Conservation (phyloP, 345 rosid genomes). For the Barbarea vulgaris region DNA sequence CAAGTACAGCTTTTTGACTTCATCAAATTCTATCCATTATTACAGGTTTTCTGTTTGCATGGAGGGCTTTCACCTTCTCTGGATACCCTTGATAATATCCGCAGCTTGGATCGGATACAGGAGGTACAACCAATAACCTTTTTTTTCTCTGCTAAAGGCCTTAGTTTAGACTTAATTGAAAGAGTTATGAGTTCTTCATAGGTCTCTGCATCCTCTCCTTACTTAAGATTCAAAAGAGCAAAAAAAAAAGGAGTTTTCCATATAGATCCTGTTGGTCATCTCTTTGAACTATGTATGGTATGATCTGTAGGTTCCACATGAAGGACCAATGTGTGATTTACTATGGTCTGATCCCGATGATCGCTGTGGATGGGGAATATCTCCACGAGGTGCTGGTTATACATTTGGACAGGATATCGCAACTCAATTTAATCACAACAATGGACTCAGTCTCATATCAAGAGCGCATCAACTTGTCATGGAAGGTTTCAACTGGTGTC, state of each 20-base stretch:
- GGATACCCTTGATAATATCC: conserved; percentile 81
- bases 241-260: neutral
- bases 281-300: conserved; percentile 19
- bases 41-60: conserved; percentile 76
- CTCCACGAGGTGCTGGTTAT: conserved; percentile 49
- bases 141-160: neutral
- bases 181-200: neutral
- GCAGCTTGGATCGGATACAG: conserved; percentile 83
- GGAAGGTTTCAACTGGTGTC: conserved; percentile 92
- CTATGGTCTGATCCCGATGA: conserved; percentile 67
- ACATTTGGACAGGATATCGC: conserved; percentile 69
- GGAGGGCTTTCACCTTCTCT: conserved; percentile 92
- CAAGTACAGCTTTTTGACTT: neutral
- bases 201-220: neutral
- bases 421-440: conserved; percentile 70
- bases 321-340: conserved; percentile 90
- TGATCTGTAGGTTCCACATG: conserved; percentile 72
- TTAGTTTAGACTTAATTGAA: neutral
- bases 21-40: neutral
- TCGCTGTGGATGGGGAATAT: conserved; percentile 51
- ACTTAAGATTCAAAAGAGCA: neutral
- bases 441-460: conserved; percentile 74
- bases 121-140: conserved; percentile 63
- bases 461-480: conserved; percentile 92
- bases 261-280: neutral